These are phyloP conservation scores for Aquilaria agallochum DNA, from an alignment of 441 rosid species.

Conservation along the genomic window DNA sequence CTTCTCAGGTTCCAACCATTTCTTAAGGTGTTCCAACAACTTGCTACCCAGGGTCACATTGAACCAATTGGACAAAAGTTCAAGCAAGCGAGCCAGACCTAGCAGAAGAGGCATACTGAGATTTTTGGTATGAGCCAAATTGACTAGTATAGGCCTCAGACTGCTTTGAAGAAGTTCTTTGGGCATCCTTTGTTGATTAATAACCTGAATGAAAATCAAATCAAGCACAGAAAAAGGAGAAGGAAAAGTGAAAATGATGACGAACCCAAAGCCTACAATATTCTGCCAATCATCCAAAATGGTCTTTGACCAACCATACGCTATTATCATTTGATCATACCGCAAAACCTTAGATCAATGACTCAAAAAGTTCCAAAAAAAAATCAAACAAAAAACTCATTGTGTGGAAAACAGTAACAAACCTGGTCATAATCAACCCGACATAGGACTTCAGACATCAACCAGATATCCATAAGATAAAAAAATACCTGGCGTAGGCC, in stretches of 20 bases:
- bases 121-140: slow-evolving; percentile 97
- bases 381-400: not conserved
- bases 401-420: too few species aligned
- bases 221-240: not conserved
- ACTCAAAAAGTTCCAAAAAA: not conserved
- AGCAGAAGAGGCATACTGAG: slow-evolving; percentile 98
- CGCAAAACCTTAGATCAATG: not conserved
- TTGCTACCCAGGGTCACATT: slow-evolving; percentile 98
- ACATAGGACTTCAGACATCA: not conserved
- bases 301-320: too few species aligned
- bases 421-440: not conserved
- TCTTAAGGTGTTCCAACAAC: slow-evolving; percentile 96
- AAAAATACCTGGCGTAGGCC: slow-evolving; percentile 90
- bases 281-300: too few species aligned
- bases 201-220: slow-evolving; percentile 56
- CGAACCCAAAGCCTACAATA: not conserved
- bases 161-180: slow-evolving; percentile 99
- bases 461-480: not conserved
- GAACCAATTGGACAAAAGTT: slow-evolving; percentile 97
- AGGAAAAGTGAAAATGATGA: too few species aligned
- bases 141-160: slow-evolving; percentile 95
- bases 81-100: slow-evolving; percentile 97
- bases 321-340: not conserved
- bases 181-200: slow-evolving; percentile 97
- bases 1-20: slow-evolving; percentile 99